Base-by-base conservation (phyloP, 176 grass and related monocot species). In the Stipa capillata region DNA sequence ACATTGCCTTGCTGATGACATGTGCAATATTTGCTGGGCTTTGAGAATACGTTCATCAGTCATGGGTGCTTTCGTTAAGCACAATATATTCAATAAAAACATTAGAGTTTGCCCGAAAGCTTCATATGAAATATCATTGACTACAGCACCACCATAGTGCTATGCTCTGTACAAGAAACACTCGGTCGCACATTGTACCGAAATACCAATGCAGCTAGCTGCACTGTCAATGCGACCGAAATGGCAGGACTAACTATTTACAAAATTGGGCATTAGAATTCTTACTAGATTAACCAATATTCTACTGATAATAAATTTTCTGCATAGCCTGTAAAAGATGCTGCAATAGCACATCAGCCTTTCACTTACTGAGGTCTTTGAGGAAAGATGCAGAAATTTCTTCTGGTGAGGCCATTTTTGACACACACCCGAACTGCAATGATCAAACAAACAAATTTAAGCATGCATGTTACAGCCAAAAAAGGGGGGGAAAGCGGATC, bases 371-470 rank as follows among this genome's bases (percentile, higher is more conserved):
- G 50, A 59, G n/a, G 74, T 83, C 80, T 78, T 66, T 35, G 35
- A 88, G 59, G 41, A 79, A 73, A 32, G 48, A 73, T 8, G 24
- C 58, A 32, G 66, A 32, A 69, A 88, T 79, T 42, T 66, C 81
- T 25, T 12, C 36, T 9, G 39, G 56, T 41, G 80, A 32, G 57
- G 41, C 8, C 49, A 88, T 47, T 39, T 17, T 83, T 0, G 86
- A 73, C 58, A 88, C 80, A 0, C 48, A 11, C 23, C 59, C 66
- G n/a, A 88, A 83, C 86, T 88, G 74, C 42, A 73, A 49, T 73
- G 13, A 15, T 39, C 18, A 45, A 73, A 2, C 17, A 73, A 72
- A 73, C 39, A 48, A 20, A 65, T 11, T 47, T 56, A 18, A 83
- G 49, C 56, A 79, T 50, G 32, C 14, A 79, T n/a, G 69, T 41